phyloP scores from a whole-genome alignment of 1,284 basidiomycete species.

The Boletus semigastroideus region DNA sequence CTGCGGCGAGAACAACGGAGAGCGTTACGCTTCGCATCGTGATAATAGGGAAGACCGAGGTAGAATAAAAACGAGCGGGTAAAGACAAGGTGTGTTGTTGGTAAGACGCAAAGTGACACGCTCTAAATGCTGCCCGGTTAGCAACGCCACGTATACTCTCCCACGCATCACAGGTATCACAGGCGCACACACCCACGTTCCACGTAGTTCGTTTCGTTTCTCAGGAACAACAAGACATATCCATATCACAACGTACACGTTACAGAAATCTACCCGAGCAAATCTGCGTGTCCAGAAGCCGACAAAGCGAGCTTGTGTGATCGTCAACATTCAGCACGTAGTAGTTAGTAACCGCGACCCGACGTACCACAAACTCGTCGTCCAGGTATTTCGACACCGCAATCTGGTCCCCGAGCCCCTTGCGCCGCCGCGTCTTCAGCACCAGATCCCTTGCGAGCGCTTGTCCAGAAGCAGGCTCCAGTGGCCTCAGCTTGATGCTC shows the following conservation, averaged over 20 bases:
- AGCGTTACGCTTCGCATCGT: constrained; percentile 83
- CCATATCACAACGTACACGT: constrained; percentile 18
- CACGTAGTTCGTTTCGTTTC: background rate
- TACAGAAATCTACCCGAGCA: constrained; percentile 57
- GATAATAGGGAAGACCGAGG: constrained; percentile 62
- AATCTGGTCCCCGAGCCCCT: constrained; percentile 92
- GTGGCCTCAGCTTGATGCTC: constrained; percentile 89
- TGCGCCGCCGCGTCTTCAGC: constrained; percentile 93
- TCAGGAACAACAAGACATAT: constrained; percentile 27
- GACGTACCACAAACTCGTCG: constrained; percentile 86
- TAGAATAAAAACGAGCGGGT: constrained; percentile 38
- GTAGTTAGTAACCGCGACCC: constrained; percentile 11
- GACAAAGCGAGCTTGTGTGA: constrained; percentile 80
- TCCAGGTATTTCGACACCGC: constrained; percentile 94
- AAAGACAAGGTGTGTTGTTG: constrained; percentile 26
- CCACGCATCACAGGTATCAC: constrained; percentile 30
- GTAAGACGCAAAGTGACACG: constrained; percentile 17
- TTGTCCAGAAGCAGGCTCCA: constrained; percentile 96
- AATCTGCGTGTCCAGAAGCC: constrained; percentile 86
- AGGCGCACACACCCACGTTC: constrained; percentile 1
- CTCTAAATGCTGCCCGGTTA: constrained; percentile 39
- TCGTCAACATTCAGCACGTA: constrained; percentile 10
- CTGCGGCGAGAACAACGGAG: constrained; percentile 65
- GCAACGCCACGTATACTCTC: constrained; percentile 51
- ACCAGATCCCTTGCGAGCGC: constrained; percentile 90